A percentile compares a stretch with the other conserved stretches of the same genome.
phyloP scores from a whole-genome alignment of 805 yeast species.

The Nakazawaea anatomiae region DNA sequence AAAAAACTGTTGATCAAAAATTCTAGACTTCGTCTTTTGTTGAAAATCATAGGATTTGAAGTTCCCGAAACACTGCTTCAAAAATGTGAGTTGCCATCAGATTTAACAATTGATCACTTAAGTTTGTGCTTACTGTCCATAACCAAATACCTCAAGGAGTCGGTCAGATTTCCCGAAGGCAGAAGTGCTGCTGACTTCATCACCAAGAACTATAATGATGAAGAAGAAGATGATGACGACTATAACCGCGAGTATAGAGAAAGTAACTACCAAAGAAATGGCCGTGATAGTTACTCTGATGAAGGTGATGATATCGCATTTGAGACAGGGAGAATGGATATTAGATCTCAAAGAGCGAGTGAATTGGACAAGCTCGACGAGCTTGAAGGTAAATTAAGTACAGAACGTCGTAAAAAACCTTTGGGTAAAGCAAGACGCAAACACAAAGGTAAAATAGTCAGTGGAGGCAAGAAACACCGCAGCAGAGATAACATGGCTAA shows the following conservation, averaged over 20 bases:
- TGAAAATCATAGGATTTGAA: slow-evolving; percentile 39
- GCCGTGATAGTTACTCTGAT: slow-evolving; percentile 31
- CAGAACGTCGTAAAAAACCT: background rate
- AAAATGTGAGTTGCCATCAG: slow-evolving; percentile 27
- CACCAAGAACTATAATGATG: slow-evolving; percentile 12
- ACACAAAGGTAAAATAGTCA: slow-evolving; percentile 9
- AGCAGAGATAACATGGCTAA: slow-evolving; percentile 7
- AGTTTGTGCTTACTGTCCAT: slow-evolving; percentile 30
- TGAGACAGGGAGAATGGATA: slow-evolving; percentile 17
- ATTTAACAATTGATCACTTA: slow-evolving; percentile 26
- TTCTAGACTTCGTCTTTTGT: slow-evolving; percentile 41
- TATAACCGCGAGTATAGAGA: slow-evolving; percentile 1
- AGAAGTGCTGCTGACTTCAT: slow-evolving; percentile 28
- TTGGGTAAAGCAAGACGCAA: slow-evolving; percentile 16
- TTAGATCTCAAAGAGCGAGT: background rate
- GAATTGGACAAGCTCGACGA: slow-evolving; percentile 31
- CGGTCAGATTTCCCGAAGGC: slow-evolving; percentile 30
- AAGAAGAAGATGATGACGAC: background rate
- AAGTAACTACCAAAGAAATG: slow-evolving; percentile 23
- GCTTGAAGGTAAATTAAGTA: slow-evolving; percentile 26
- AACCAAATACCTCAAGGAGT: slow-evolving; percentile 32
- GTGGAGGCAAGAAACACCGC: slow-evolving; percentile 13
- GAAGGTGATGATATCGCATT: slow-evolving; percentile 27
- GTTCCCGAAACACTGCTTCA: slow-evolving; percentile 34
- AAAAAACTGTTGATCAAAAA: slow-evolving; percentile 34